Conservation (phyloP, 257 asterid species). For the Solanum virginianum region DNA sequence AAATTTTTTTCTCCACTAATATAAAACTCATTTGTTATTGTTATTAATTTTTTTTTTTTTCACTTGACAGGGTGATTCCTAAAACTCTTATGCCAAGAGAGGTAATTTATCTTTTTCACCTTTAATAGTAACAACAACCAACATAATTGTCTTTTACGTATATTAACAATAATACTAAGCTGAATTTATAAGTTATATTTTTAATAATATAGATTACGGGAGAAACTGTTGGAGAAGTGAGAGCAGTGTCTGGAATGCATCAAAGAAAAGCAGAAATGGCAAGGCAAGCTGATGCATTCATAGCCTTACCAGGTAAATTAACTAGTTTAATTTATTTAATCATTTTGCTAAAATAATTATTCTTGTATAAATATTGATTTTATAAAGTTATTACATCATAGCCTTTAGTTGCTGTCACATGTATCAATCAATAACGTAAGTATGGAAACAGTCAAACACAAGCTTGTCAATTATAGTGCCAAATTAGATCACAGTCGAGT, state of each 20-base stretch:
- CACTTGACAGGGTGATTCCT: constrained; percentile 71
- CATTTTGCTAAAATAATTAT: not conserved
- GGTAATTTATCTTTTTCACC: constrained; percentile 29
- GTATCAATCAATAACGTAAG: not conserved
- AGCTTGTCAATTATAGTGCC: not conserved
- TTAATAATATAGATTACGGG: constrained; percentile 65
- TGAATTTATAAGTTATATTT: not conserved
- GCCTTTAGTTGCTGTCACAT: constrained; percentile 9
- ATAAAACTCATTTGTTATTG: not conserved
- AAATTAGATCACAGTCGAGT: not conserved
- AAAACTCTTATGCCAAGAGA: constrained; percentile 89
- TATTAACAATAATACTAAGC: not conserved
- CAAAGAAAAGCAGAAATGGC: constrained; percentile 98
- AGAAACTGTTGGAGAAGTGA: constrained; percentile 86
- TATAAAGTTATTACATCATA: not conserved
- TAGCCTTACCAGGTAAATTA: constrained; percentile 72
- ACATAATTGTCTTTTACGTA: not conserved
- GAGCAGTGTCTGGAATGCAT: constrained; percentile 84
- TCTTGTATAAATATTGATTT: not conserved
- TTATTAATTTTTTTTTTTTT: not conserved
- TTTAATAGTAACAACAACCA: not conserved
- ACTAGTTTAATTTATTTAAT: not conserved
- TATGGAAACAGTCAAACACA: not conserved
- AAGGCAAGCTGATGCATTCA: constrained; percentile 85
- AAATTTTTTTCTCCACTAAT: not conserved